These are phyloP conservation scores for Trichoderma pleuroti DNA, from an alignment of 2,329 filamentous ascomycete species.

Conservation along the genomic window DNA sequence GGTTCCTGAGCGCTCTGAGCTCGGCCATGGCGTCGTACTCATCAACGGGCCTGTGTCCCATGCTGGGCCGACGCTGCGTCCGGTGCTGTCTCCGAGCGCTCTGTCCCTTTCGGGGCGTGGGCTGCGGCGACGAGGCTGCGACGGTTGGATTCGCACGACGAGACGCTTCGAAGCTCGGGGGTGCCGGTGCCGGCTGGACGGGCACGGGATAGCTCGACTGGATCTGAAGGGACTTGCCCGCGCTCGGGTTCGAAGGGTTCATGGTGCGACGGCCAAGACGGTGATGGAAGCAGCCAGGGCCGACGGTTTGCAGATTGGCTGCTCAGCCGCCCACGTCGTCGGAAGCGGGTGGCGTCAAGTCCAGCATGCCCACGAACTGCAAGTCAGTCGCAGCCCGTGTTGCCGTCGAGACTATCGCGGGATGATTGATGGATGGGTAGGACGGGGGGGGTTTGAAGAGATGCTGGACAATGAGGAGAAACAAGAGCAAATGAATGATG, in stretches of 20 bases:
- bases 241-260: conserved; percentile 33
- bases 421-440: background rate
- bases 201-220: conserved; percentile 41
- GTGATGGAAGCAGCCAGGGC: background rate
- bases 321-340: conserved; percentile 5
- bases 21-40: conserved; percentile 89
- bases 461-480: background rate
- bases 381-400: background rate
- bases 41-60: conserved; percentile 45
- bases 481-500: background rate
- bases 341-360: conserved; percentile 7
- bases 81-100: conserved; percentile 77
- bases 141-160: conserved; percentile 44
- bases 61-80: conserved; percentile 67
- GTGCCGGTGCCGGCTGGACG: conserved; percentile 40
- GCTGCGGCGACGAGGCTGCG: conserved; percentile 28
- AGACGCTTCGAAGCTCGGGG: conserved; percentile 48
- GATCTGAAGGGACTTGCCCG: conserved; percentile 52
- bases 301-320: background rate
- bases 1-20: conserved; percentile 57
- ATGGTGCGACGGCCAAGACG: conserved; percentile 25
- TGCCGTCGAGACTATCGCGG: background rate
- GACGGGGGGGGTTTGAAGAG: background rate
- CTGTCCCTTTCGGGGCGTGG: conserved; percentile 70
- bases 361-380: conserved; percentile 17